Evolutionary conservation across 164 flowering plant species (phyloP), one percentile per base, ranked within the genome.

Genomic region (Vitis amurensis): DNA sequence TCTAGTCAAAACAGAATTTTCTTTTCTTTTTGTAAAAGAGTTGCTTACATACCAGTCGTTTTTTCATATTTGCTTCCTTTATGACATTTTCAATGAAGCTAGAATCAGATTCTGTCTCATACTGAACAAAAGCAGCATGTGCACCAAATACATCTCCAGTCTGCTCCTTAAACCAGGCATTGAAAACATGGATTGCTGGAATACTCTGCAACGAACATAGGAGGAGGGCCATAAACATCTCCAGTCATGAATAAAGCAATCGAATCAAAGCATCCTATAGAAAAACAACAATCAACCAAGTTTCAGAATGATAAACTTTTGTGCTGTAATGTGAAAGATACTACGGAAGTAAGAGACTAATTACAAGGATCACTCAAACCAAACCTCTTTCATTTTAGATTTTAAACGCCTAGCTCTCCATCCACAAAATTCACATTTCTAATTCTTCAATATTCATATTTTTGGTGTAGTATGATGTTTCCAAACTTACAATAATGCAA

Each of bases 11-110:
- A 0, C 0, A 9, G 61, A 47, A 7, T 27, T 27, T 48, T 11
- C 55, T 8, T 52, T 19, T n/a, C 3, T 5, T 30, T 55, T 37
- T n/a, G 55, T 61, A 10, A 52, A 49, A 61, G 16, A 19, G 55
- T 2, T 19, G 29, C 55, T 23, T 71, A 53, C 79, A 53, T 79
- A 95, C 99, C 90, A 83, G 61, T 15, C 99, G 89, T 67, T 74
- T 95, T 77, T 95, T 94, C 96, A 93, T 86, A 75, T 93, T 91
- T 67, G 98, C 99, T 74, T 73, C 80, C 66, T 77, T 78, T 56
- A 53, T 76, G 55, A 85, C 81, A 77, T 73, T 80, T 61, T 86
- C 85, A 64, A 89, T 71, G 69, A 89, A 89, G 63, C 70, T 58
- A n/a, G 80, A 74, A 70, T 77, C 87, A 16, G 72, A 69, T 17